phyloP scores from a whole-genome alignment of 2,329 filamentous ascomycete genomes.

The Fusarium buharicum region DNA sequence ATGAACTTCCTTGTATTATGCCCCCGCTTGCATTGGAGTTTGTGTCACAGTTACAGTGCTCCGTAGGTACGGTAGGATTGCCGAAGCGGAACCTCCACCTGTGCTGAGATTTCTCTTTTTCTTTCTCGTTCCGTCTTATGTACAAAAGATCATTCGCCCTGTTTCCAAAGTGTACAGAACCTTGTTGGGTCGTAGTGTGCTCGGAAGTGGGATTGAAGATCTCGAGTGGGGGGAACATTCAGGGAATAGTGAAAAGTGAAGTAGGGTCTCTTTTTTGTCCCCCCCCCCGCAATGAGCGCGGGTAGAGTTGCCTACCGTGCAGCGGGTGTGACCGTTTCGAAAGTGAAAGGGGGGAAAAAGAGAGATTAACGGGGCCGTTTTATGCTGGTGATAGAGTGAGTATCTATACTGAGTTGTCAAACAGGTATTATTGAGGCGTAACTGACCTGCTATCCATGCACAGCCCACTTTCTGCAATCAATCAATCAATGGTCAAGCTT shows the following conservation, averaged over 20 bases:
- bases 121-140: neutral
- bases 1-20: conserved; percentile 26
- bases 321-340: conserved; percentile 18
- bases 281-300: neutral
- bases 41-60: conserved; percentile 20
- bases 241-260: conserved; percentile 8
- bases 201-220: conserved; percentile 28
- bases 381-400: conserved; percentile 10
- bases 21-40: conserved; percentile 25
- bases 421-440: no score
- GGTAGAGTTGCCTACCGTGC: conserved; percentile 12
- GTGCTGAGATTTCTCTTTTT: conserved; percentile 16
- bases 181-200: conserved; percentile 23
- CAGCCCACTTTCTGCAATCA: neutral
- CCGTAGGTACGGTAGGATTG: conserved; percentile 32
- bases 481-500: neutral
- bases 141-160: neutral
- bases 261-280: neutral
- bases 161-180: conserved; percentile 5
- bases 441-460: neutral
- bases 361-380: neutral
- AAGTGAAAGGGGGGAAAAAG: neutral
- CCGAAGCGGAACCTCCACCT: conserved; percentile 28
- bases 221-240: conserved; percentile 12
- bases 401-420: conserved; percentile 25